Percentiles rank a stretch among this genome's conserved stretches.
Conservation (phyloP, 257 asterid species). For the Asclepias syriaca region DNA sequence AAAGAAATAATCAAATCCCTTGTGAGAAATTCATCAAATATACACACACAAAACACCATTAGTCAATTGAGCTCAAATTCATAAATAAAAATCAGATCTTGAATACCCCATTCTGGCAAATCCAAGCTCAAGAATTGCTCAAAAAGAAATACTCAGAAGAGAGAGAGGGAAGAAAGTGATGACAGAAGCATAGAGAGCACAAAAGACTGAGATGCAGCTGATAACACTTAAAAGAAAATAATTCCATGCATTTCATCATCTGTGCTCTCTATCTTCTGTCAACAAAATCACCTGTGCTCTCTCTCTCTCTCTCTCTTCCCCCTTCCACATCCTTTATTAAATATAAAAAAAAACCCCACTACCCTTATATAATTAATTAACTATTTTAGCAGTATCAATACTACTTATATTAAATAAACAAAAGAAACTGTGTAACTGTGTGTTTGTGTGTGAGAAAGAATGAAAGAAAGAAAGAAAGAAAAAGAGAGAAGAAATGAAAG, state of each 20-base stretch:
- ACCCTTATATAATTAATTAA: neutral
- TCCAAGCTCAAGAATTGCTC: neutral
- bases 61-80: conserved; percentile 4
- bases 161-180: conserved; percentile 22
- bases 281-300: conserved; percentile 24
- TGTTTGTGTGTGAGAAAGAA: conserved; percentile 5
- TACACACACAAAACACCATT: neutral
- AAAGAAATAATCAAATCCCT: neutral
- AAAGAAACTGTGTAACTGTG: neutral
- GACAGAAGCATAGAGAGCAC: conserved; percentile 81
- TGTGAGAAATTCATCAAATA: neutral
- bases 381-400: too few relatives aligned
- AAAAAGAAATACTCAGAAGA: neutral
- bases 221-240: too few relatives aligned
- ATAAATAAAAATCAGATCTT: conserved; percentile 4
- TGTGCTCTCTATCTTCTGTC: conserved; percentile 59
- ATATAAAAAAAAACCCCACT: too few relatives aligned
- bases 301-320: neutral
- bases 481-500: neutral
- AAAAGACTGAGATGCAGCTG: conserved; percentile 49
- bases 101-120: neutral
- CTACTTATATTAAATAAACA: neutral
- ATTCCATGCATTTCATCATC: conserved; percentile 35
- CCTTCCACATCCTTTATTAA: neutral
- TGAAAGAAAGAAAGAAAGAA: conserved; percentile 1